phyloP scores from a whole-genome alignment of 305 asterid species.

The Vinca major region DNA sequence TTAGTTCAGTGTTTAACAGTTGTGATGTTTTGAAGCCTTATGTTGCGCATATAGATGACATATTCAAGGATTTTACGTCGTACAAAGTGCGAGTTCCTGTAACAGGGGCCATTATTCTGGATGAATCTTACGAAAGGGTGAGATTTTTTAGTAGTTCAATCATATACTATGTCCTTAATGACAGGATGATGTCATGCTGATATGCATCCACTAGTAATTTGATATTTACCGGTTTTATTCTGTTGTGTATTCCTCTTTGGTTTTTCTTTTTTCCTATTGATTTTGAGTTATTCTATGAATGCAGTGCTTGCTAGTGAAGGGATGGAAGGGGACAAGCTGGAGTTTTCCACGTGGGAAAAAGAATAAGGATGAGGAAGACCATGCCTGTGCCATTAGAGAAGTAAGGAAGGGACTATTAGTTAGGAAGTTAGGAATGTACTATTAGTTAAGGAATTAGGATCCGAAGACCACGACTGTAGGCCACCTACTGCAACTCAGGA shows the following conservation, averaged over 20 bases:
- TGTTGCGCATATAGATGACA: constrained; percentile 87
- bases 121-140: constrained; percentile 88
- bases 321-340: constrained; percentile 99
- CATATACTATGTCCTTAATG: background rate
- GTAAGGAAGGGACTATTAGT: constrained; percentile 30
- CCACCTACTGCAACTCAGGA: background rate
- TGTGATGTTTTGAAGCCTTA: constrained; percentile 93
- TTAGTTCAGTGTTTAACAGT: constrained; percentile 68
- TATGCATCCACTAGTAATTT: background rate
- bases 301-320: constrained; percentile 94
- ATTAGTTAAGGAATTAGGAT: background rate
- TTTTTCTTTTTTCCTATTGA: background rate
- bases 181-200: background rate
- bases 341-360: constrained; percentile 99
- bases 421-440: background rate
- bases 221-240: background rate
- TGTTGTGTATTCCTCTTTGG: background rate
- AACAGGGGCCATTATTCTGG: constrained; percentile 93
- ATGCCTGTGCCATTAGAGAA: constrained; percentile 87
- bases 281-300: constrained; percentile 7
- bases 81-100: constrained; percentile 98
- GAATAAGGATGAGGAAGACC: constrained; percentile 96
- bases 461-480: background rate
- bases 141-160: constrained; percentile 13
- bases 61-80: constrained; percentile 93